Conservation (phyloP, 2,329 filamentous ascomycete species). For the Aspergillus sp. region DNA sequence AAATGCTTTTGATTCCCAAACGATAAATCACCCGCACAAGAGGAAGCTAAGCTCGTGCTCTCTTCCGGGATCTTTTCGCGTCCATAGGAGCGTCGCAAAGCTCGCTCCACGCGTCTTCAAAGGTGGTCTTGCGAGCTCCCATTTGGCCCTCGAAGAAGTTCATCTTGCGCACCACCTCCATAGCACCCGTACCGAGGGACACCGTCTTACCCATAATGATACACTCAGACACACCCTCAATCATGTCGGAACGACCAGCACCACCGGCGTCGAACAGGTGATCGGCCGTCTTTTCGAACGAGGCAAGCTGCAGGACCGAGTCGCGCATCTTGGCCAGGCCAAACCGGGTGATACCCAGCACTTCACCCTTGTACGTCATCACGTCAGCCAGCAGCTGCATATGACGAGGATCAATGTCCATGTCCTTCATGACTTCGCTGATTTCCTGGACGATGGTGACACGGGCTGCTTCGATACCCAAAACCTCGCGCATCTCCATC, state of each 20-base stretch:
- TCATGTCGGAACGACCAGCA: constrained; percentile 84
- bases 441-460: constrained; percentile 89
- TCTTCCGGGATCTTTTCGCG: constrained; percentile 7
- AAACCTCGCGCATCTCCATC: constrained; percentile 81
- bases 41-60: constrained; percentile 2
- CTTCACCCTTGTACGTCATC: constrained; percentile 98
- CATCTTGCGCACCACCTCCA: constrained; percentile 80
- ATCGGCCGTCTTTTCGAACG: constrained; percentile 97
- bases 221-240: constrained; percentile 92
- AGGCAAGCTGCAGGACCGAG: constrained; percentile 86
- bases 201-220: constrained; percentile 99
- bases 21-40: neutral
- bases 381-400: constrained; percentile 97
- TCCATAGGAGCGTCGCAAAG: constrained; percentile 11
- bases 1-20: neutral
- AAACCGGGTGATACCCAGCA: constrained; percentile 94
- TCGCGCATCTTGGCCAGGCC: constrained; percentile 96
- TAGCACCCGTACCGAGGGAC: constrained; percentile 83
- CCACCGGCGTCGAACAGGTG: constrained; percentile 94
- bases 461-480: constrained; percentile 93
- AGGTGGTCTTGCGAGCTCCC: constrained; percentile 57
- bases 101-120: constrained; percentile 61
- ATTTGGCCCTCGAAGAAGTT: constrained; percentile 64
- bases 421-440: constrained; percentile 80
- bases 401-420: constrained; percentile 95